Percentiles rank a stretch among this genome's conserved stretches.
phyloP scores from a whole-genome alignment of 768 basidiomycete species.

The Calocybe indica region DNA sequence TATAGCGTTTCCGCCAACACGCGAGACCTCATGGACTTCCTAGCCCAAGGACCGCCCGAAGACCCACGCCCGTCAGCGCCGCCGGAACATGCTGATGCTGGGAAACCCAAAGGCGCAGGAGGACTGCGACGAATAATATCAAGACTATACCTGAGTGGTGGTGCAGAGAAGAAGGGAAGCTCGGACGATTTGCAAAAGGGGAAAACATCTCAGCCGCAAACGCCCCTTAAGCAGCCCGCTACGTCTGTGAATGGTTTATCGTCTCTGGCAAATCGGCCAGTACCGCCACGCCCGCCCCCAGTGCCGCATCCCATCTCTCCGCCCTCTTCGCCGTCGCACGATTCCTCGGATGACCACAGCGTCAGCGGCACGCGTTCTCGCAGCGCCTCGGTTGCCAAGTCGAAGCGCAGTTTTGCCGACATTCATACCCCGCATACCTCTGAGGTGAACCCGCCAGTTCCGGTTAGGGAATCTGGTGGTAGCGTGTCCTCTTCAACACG shows the following conservation, averaged over 20 bases:
- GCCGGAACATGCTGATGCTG: constrained; percentile 42
- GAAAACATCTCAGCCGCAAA: constrained; percentile 2
- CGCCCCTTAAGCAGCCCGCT: constrained; percentile 13
- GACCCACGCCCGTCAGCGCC: constrained; percentile 38
- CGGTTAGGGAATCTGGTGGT: constrained; percentile 4
- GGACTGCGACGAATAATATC: constrained; percentile 83
- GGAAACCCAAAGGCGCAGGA: constrained; percentile 47
- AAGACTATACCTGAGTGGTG: constrained; percentile 51
- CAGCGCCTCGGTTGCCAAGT: constrained; percentile 21
- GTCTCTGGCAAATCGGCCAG: constrained; percentile 50
- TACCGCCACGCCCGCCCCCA: constrained; percentile 52
- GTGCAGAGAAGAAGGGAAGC: constrained; percentile 26
- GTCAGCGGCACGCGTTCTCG: constrained; percentile 16
- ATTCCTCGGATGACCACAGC: constrained; percentile 31
- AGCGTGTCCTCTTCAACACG: constrained; percentile 1
- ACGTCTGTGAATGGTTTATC: constrained; percentile 34
- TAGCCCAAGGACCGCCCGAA: constrained; percentile 50
- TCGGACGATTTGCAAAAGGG: constrained; percentile 11
- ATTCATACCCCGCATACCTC: not conserved
- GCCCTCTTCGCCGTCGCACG: constrained; percentile 39
- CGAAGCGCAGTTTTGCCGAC: constrained; percentile 12
- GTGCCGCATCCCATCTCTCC: constrained; percentile 30
- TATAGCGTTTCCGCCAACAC: constrained; percentile 35
- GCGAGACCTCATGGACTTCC: constrained; percentile 51
- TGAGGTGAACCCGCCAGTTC: not conserved